These are phyloP conservation scores for Rhododendron ovatum DNA, from an alignment of 148 eudicot species.

Conservation along the genomic window DNA sequence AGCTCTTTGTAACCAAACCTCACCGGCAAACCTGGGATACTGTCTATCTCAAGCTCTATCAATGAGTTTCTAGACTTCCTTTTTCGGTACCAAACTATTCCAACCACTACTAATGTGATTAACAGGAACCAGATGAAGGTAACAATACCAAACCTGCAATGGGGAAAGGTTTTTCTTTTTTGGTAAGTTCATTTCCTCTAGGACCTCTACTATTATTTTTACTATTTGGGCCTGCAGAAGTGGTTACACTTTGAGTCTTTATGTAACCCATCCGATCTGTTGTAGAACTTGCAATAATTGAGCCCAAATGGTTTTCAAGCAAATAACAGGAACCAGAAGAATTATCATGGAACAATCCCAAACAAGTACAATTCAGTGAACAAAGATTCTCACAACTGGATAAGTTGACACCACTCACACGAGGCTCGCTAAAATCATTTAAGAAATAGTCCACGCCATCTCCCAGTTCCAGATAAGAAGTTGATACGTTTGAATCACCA, in stretches of 20 bases:
- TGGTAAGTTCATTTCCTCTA: too few relatives aligned
- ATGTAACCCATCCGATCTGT: conserved; percentile 37
- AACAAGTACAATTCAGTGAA: too few relatives aligned
- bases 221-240: conserved; percentile 2
- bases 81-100: conserved; percentile 36
- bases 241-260: conserved; percentile 23
- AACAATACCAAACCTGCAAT: conserved; percentile 41
- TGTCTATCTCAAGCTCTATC: conserved; percentile 46
- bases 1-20: conserved; percentile 50
- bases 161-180: conserved; percentile 18
- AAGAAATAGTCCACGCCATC: too few relatives aligned
- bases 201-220: background rate
- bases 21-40: conserved; percentile 62
- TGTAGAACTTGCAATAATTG: too few relatives aligned
- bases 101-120: background rate
- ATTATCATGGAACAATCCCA: background rate
- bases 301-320: too few relatives aligned
- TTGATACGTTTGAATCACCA: too few relatives aligned
- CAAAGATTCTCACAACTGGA: too few relatives aligned
- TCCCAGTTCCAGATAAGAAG: too few relatives aligned
- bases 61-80: conserved; percentile 21
- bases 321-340: too few relatives aligned
- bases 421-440: background rate
- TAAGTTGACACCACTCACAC: too few relatives aligned
- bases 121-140: conserved; percentile 33